A percentile compares a stretch with the other conserved stretches of the same genome.
phyloP scores from a whole-genome alignment of 768 basidiomycete species.

The Vararia minispora region DNA sequence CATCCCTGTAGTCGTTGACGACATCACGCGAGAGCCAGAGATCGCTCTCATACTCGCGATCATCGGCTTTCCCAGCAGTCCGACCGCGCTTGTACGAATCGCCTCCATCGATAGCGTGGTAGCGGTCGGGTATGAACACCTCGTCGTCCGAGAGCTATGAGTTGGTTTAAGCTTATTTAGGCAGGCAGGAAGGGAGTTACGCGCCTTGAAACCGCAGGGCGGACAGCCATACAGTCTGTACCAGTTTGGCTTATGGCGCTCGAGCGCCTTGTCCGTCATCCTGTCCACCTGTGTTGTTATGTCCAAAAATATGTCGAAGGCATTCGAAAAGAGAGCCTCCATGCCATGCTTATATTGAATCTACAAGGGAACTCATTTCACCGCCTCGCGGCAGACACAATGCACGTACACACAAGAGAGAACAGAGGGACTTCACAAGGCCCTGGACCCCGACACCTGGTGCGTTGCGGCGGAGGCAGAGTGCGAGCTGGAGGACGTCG shows the following conservation, averaged over 20 bases:
- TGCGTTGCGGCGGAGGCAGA: background rate
- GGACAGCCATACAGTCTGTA: background rate
- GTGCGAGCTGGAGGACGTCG: background rate
- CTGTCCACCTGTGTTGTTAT: background rate
- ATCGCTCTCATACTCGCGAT: background rate
- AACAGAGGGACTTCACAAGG: background rate
- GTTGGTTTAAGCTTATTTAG: no score
- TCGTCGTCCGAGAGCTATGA: background rate
- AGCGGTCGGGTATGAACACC: background rate
- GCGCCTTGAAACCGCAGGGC: background rate
- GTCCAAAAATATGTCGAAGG: background rate
- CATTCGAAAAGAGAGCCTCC: background rate
- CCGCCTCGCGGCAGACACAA: background rate
- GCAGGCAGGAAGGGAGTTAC: background rate
- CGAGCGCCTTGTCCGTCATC: background rate
- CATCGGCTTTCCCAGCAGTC: background rate
- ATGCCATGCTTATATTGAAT: background rate
- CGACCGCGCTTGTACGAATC: background rate
- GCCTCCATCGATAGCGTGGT: conserved; percentile 1
- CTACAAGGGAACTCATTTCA: background rate
- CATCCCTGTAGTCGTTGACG: background rate
- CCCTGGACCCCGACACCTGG: background rate
- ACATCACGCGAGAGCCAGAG: background rate
- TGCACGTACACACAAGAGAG: background rate
- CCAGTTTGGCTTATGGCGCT: background rate